Evolutionary conservation across 306 rosid genomes (phyloP), one percentile per base, ranked within the genome.

Genomic region (Ormosia emarginata): DNA sequence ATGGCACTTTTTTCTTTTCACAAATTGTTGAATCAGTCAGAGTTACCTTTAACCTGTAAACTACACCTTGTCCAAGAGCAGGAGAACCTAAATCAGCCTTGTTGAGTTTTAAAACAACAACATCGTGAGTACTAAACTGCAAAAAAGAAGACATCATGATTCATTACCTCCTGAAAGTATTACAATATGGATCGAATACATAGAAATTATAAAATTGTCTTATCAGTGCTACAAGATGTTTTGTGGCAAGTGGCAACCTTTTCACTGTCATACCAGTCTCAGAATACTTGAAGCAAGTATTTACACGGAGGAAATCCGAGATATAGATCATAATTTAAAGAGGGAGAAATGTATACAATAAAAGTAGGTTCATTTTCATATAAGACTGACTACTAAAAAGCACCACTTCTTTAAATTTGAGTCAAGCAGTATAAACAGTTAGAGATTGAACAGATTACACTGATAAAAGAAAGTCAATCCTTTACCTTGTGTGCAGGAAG

Each of bases 401-500:
- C 61, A 73, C 7, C 56, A 58, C 14, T 1, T 40, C 33, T 29
- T 70, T 39, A 8, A 52, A 56, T 24, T 40, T 49, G 65, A 47
- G 52, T 46, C n/a, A 65, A 65, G 29, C 53, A 44, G 61, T 6
- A 78, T 15, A 53, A 52, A 7, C 57, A 71, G 33, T 44, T 15
- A 0, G 36, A 82, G 75, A 81, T 36, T 43, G 58, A 80, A 69
- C 53, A 64, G 65, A 67, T 66, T 15, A 66, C 13, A 72, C 14
- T 10, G 4, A 79, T 33, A 34, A 10, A 33, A 74, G 79, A 44
- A 71, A 29, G 69, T 47, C 56, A 58, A 47, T 72, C 65, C 34
- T 71, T 88, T 71, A 95, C 99, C 98, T 89, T 95, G 90, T 95
- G 99, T 49, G 98, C 90, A 74, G 99, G 99, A 90, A 95, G 99